Conservation (phyloP, 2,329 filamentous ascomycete genomes). For the Aspergillus novoparasiticus region DNA sequence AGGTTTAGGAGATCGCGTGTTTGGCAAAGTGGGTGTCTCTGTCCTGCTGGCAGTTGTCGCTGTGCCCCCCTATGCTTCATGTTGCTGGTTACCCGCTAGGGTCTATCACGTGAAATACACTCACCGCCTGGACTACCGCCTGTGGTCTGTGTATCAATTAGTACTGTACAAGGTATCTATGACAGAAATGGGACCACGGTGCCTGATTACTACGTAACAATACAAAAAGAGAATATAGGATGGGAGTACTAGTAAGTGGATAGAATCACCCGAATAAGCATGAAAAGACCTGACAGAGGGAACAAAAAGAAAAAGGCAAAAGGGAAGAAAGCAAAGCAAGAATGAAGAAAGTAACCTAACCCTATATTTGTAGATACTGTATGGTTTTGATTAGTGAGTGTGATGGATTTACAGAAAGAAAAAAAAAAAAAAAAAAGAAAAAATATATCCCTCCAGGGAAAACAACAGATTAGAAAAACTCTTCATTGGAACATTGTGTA, state of each 20-base stretch:
- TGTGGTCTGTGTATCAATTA: conserved; percentile 9
- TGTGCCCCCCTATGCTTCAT: conserved; percentile 30
- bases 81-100: conserved; percentile 25
- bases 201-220: background rate
- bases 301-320: background rate
- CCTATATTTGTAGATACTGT: background rate
- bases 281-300: background rate
- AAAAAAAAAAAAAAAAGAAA: background rate
- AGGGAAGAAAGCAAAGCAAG: background rate
- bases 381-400: background rate
- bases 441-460: background rate
- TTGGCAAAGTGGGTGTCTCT: conserved; percentile 28
- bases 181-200: background rate
- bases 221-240: background rate
- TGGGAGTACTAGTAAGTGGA: background rate
- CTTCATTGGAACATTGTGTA: background rate
- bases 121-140: conserved; percentile 24
- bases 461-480: background rate
- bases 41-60: conserved; percentile 33
- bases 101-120: conserved; percentile 20
- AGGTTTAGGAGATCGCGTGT: conserved; percentile 22
- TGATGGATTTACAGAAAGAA: too few relatives aligned
- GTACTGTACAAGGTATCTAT: conserved; percentile 8
- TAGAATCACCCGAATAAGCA: background rate
- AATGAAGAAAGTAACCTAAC: background rate